Percentiles rank a stretch among this genome's conserved stretches.
These are phyloP conservation scores for Populus deltoides DNA, from an alignment of 345 rosid genomes.

Conservation along the genomic window DNA sequence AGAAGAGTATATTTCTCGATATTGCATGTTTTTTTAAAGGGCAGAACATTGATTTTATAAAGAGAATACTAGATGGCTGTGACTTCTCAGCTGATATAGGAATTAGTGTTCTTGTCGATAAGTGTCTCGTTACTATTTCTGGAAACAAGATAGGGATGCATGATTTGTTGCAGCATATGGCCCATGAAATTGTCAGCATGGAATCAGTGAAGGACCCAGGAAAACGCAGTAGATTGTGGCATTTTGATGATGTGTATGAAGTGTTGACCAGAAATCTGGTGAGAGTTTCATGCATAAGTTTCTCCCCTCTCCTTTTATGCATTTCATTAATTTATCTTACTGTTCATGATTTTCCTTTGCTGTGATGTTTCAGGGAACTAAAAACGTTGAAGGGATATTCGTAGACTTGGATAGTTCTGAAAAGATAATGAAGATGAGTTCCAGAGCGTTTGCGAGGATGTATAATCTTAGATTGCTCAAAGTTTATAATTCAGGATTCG, in stretches of 20 bases:
- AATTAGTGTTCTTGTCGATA: not conserved
- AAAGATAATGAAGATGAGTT: not conserved
- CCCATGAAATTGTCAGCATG: conserved; percentile 7
- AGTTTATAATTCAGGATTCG: not conserved
- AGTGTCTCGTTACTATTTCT: conserved; percentile 7
- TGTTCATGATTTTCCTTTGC: too few species aligned
- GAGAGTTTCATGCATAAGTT: not conserved
- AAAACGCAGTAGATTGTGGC: conserved; percentile 20
- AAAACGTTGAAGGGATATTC: not conserved
- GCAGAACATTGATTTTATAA: not conserved
- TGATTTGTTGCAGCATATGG: conserved; percentile 15
- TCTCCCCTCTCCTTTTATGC: too few species aligned
- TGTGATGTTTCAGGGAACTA: not conserved
- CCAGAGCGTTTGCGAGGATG: not conserved
- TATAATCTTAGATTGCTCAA: not conserved
- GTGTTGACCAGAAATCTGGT: conserved; percentile 2
- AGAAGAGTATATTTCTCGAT: conserved; percentile 23
- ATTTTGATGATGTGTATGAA: not conserved
- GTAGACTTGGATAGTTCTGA: not conserved
- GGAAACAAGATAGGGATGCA: conserved; percentile 12
- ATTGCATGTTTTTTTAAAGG: conserved; percentile 22
- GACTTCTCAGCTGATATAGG: not conserved
- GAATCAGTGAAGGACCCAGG: not conserved
- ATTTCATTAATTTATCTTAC: too few species aligned
- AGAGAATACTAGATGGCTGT: conserved; percentile 8